Evolutionary conservation across 495 filamentous ascomycete genomes (phyloP).

Genomic region (Schizothecium vesticola): DNA sequence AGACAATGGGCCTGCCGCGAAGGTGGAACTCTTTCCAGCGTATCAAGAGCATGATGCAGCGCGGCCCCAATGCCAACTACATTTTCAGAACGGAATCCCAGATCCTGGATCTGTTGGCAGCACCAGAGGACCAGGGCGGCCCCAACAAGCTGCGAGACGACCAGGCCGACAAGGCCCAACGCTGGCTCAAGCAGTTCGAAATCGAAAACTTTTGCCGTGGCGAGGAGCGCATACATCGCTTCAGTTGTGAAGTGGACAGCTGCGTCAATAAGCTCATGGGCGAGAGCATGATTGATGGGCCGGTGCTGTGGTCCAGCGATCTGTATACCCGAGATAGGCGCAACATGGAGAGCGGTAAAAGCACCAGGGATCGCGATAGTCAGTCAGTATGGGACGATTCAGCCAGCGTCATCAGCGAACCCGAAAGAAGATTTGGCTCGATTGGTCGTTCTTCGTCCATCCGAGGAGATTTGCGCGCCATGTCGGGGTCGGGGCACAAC

Average conservation of each 20-base stretch:
- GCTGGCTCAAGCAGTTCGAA: constrained; percentile 74
- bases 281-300: constrained; percentile 77
- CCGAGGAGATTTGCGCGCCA: constrained; percentile 45
- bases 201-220: constrained; percentile 94
- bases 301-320: constrained; percentile 89
- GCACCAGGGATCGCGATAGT: constrained; percentile 30
- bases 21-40: constrained; percentile 48
- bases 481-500: constrained; percentile 51
- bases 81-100: constrained; percentile 82
- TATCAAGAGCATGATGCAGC: constrained; percentile 49
- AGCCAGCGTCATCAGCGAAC: constrained; percentile 52
- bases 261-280: constrained; percentile 84
- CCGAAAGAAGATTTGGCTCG: constrained; percentile 36
- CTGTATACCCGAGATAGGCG: constrained; percentile 76
- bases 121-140: constrained; percentile 76
- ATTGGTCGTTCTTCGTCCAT: constrained; percentile 33
- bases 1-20: constrained; percentile 75
- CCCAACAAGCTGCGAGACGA: constrained; percentile 96
- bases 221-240: constrained; percentile 91
- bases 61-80: constrained; percentile 59
- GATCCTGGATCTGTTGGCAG: constrained; percentile 80
- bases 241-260: constrained; percentile 83
- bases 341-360: constrained; percentile 62
- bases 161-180: constrained; percentile 77
- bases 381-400: constrained; percentile 48